Conservation (phyloP, 768 basidiomycete species). For the Rhizopogon sp. region DNA sequence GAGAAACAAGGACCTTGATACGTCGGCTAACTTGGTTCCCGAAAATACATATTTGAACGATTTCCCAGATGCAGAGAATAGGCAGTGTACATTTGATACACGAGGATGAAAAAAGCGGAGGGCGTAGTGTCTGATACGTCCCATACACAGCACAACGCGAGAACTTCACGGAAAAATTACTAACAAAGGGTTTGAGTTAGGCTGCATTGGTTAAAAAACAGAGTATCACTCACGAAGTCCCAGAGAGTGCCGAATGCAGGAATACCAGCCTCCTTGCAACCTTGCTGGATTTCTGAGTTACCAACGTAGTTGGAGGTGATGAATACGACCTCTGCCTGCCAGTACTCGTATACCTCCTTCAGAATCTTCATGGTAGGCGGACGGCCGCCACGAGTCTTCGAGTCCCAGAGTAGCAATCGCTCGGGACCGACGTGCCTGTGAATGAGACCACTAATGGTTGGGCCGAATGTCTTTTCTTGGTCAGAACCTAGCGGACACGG, state of each 20-base stretch:
- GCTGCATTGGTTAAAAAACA: background rate
- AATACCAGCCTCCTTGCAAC: conserved; percentile 65
- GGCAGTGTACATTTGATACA: conserved; percentile 5
- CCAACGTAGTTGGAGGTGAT: conserved; percentile 82
- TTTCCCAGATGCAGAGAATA: background rate
- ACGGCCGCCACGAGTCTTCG: conserved; percentile 65
- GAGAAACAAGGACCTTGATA: conserved; percentile 4
- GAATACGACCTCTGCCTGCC: conserved; percentile 78
- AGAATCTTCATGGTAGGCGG: conserved; percentile 76
- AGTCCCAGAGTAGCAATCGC: conserved; percentile 74
- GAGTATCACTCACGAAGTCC: conserved; percentile 47
- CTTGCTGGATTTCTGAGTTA: conserved; percentile 75
- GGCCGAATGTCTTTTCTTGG: conserved; percentile 81
- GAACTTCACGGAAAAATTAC: conserved; percentile 16
- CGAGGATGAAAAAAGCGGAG: conserved; percentile 4
- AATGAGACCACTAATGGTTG: conserved; percentile 72
- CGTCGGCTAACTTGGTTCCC: conserved; percentile 1
- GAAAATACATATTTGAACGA: background rate
- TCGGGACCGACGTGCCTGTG: conserved; percentile 68
- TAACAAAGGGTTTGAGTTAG: conserved; percentile 5
- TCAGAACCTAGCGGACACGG: conserved; percentile 52
- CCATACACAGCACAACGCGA: conserved; percentile 5
- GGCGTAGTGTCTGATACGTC: background rate
- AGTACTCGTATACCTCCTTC: conserved; percentile 61
- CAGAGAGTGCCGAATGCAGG: conserved; percentile 67